phyloP scores from a whole-genome alignment of 441 rosid genomes.

The Raphanus hybrid region DNA sequence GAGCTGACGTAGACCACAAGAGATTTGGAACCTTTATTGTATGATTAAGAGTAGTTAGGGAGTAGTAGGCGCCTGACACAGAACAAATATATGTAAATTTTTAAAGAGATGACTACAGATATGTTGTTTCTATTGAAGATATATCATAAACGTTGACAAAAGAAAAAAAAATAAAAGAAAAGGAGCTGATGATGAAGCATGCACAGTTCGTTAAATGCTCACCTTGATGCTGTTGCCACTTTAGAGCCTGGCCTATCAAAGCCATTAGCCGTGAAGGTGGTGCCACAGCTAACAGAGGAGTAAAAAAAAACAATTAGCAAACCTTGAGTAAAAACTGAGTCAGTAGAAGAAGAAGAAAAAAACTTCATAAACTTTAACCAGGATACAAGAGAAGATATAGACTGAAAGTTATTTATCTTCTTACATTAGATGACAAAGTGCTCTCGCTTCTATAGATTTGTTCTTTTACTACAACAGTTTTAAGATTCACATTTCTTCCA shows the following conservation, averaged over 20 bases:
- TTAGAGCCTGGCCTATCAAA: conserved; percentile 94
- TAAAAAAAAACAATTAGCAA: conserved; percentile 21
- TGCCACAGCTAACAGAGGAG: conserved; percentile 69
- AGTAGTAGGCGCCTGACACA: conserved; percentile 63
- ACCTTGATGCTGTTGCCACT: conserved; percentile 99
- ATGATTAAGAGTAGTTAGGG: conserved; percentile 76
- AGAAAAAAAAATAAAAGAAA: too few species aligned
- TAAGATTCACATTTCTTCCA: conserved; percentile 25
- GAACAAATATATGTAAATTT: conserved; percentile 12
- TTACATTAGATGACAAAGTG: conserved; percentile 10
- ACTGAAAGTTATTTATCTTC: too few species aligned
- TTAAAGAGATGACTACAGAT: not conserved
- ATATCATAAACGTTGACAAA: too few species aligned
- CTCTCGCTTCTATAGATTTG: conserved; percentile 21
- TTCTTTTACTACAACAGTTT: conserved; percentile 18
- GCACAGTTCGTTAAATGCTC: conserved; percentile 28
- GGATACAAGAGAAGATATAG: not conserved
- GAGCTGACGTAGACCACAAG: conserved; percentile 16
- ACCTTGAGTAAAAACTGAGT: not conserved
- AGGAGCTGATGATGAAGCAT: not conserved
- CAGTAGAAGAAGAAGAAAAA: not conserved
- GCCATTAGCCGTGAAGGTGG: conserved; percentile 99
- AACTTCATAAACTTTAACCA: conserved; percentile 15
- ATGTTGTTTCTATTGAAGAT: not conserved
- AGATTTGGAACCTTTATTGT: conserved; percentile 72